These are phyloP conservation scores for Haplosporangium sp. DNA, from an alignment of 371 early-diverging fungal species.

Conservation along the genomic window DNA sequence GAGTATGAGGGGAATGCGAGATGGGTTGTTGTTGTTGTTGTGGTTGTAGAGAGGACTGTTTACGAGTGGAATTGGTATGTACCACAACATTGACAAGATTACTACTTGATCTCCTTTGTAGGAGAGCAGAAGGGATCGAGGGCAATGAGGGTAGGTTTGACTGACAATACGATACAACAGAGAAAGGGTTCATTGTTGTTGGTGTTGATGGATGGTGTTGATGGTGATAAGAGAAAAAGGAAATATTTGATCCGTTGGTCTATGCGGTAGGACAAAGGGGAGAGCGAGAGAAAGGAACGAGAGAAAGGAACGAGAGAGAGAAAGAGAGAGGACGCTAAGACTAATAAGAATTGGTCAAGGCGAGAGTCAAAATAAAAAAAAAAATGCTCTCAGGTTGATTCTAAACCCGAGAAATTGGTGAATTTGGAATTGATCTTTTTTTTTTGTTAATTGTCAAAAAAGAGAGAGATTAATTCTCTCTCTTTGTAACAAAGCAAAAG, in stretches of 20 bases:
- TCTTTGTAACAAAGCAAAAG: background rate
- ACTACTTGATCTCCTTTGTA: constrained; percentile 25
- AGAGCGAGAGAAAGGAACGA: too few relatives aligned
- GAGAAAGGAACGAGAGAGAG: too few relatives aligned
- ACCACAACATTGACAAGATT: constrained; percentile 28
- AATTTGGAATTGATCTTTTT: too few relatives aligned
- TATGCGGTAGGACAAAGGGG: too few relatives aligned
- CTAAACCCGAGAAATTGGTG: background rate
- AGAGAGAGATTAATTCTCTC: background rate
- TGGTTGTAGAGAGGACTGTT: background rate
- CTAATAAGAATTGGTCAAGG: too few relatives aligned
- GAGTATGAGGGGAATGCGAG: constrained; percentile 21
- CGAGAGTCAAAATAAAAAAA: too few relatives aligned
- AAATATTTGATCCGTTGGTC: too few relatives aligned
- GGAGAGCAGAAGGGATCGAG: constrained; percentile 25
- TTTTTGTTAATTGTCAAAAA: background rate
- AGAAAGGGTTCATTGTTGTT: constrained; percentile 37
- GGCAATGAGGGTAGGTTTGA: constrained; percentile 29
- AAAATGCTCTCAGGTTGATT: too few relatives aligned
- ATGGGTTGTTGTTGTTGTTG: background rate
- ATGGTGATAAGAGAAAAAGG: background rate
- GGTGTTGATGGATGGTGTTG: too few relatives aligned
- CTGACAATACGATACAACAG: constrained; percentile 31
- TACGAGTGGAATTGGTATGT: constrained; percentile 19
- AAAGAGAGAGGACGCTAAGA: too few relatives aligned